Percentiles rank a stretch among this genome's conserved stretches.
Conservation (phyloP, 2,329 filamentous ascomycete species). For the Mollisiaceae sp. region DNA sequence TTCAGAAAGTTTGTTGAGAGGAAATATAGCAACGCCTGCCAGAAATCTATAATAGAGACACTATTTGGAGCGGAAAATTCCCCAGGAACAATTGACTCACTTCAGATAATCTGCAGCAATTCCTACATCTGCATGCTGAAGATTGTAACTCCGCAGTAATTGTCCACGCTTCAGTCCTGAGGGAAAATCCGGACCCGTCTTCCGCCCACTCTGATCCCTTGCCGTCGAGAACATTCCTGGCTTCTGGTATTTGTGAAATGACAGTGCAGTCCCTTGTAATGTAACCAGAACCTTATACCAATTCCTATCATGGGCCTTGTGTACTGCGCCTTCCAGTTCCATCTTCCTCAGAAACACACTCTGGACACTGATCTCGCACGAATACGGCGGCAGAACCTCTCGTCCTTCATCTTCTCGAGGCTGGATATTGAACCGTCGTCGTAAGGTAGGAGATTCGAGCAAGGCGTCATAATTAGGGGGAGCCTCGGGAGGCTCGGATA, state of each 20-base stretch:
- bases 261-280: slow-evolving; percentile 71
- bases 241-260: slow-evolving; percentile 67
- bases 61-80: not conserved
- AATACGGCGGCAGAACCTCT: slow-evolving; percentile 61
- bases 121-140: slow-evolving; percentile 77
- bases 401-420: slow-evolving; percentile 46
- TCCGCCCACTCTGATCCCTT: slow-evolving; percentile 53
- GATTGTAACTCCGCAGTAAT: slow-evolving; percentile 70
- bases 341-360: slow-evolving; percentile 66
- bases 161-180: slow-evolving; percentile 58
- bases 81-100: slow-evolving; percentile 48
- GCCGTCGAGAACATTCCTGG: slow-evolving; percentile 53
- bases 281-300: slow-evolving; percentile 69
- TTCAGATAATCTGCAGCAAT: slow-evolving; percentile 76
- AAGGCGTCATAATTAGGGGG: slow-evolving; percentile 34
- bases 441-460: slow-evolving; percentile 25
- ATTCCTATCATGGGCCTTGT: slow-evolving; percentile 64
- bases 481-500: slow-evolving; percentile 21
- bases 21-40: too few relatives aligned
- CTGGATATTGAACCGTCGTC: slow-evolving; percentile 39
- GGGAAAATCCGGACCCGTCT: slow-evolving; percentile 55
- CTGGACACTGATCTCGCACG: slow-evolving; percentile 59
- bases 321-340: slow-evolving; percentile 69
- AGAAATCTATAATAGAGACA: too few relatives aligned
- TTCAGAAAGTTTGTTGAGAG: not conserved